A percentile compares a stretch with the other conserved stretches of the same genome.
Evolutionary conservation across 441 rosid species (phyloP).

Genomic region (Pelargonium cotyledonis): DNA sequence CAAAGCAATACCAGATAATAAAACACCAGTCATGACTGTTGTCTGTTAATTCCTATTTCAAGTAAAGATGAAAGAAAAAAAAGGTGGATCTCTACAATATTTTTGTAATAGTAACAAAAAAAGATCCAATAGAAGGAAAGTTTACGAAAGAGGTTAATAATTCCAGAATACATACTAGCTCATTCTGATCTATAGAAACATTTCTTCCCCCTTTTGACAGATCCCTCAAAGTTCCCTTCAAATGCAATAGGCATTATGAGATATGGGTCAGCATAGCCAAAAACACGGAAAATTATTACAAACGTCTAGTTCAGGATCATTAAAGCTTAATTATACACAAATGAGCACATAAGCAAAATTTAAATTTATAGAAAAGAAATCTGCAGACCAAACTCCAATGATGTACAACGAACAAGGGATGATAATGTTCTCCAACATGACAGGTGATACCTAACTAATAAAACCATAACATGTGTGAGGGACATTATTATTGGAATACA

Average conservation of each 20-base stretch:
- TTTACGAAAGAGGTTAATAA: neutral
- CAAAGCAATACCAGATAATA: neutral
- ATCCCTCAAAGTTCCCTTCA: constrained; percentile 52
- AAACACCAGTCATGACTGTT: neutral
- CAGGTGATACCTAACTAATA: neutral
- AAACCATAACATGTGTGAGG: neutral
- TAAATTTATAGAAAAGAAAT: neutral
- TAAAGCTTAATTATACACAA: neutral
- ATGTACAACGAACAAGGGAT: neutral
- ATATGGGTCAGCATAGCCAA: neutral
- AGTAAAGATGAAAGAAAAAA: neutral
- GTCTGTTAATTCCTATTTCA: neutral
- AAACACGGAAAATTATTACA: neutral
- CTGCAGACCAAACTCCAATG: neutral
- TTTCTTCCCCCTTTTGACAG: constrained; percentile 41
- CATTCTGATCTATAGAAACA: constrained; percentile 30
- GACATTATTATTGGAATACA: neutral
- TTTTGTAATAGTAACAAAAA: neutral
- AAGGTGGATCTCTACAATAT: neutral
- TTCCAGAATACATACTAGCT: constrained; percentile 28
- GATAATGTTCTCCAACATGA: neutral
- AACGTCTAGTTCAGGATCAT: neutral
- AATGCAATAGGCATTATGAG: constrained; percentile 14
- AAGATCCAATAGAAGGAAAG: neutral
- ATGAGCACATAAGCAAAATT: neutral